Base-by-base conservation (phyloP, 495 filamentous ascomycete genomes). In the Chaetomium cochliodes region DNA sequence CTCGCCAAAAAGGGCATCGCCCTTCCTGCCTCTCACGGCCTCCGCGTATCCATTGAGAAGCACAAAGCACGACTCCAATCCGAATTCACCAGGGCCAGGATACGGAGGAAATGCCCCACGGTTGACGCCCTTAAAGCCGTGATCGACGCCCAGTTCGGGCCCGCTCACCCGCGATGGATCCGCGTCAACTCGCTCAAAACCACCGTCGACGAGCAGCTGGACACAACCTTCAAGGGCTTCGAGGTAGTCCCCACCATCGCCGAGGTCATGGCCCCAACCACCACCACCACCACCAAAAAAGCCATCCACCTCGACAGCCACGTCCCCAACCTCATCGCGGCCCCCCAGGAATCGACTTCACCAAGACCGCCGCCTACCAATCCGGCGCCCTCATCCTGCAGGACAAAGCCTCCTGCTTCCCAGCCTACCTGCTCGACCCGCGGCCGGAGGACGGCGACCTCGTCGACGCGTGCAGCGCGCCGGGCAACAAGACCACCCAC, bases 401-500 rank as follows among this genome's bases (percentile, higher is more conserved):
- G 76, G 96, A 98, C 72, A 97, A 96, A 72, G 96, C 94, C 1
- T 96, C 92, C 0, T 98, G 94, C 69, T 97, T 98, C 68, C 93
- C 94, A 5, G 94, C 93, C 0, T 90, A 92, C 71, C 78, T 98
- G 0, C 77, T 97, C 0, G 85, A 92, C 58, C 83, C 86, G 5
- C 70, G 71, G 1, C 67, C 79, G 4, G 78, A 80, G 56, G 81
- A 86, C 61, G 91, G 90, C 2, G 86, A 93, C 65, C 77, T 96
- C 22, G 81, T 98, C 5, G 94, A 98, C 77, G 90, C 91, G 0
- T 97, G 93, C 72, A 89, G 94, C 0, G 94, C 94, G 8, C 94
- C 94, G 8, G 94, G 94, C 11, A 98, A 98, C 71, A 98, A 98
- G 76, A 97, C 94, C 1, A 97, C 94, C 5, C 94, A 98, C 78